phyloP scores from a whole-genome alignment of 371 early-diverging fungal species.

The Apophysomyces variabilis region DNA sequence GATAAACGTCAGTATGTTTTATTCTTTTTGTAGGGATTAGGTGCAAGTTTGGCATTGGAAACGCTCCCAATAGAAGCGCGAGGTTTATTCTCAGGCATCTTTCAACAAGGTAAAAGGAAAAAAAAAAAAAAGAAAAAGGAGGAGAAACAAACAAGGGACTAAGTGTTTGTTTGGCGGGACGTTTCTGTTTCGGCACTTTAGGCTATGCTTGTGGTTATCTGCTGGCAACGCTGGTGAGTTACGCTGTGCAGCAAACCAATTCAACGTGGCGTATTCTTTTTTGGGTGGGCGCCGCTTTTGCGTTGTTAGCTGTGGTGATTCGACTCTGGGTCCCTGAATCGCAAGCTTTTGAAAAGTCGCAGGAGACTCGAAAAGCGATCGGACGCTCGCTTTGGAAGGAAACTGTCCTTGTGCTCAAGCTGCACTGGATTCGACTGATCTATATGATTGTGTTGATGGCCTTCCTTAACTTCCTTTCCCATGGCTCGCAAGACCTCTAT shows the following conservation, averaged over 20 bases:
- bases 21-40: constrained; percentile 54
- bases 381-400: constrained; percentile 44
- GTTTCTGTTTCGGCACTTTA: constrained; percentile 1
- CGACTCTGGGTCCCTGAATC: constrained; percentile 72
- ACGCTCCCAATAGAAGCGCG: constrained; percentile 65
- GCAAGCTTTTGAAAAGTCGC: constrained; percentile 53
- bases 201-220: constrained; percentile 72
- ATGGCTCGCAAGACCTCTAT: constrained; percentile 75
- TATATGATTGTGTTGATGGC: constrained; percentile 67
- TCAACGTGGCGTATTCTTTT: constrained; percentile 74
- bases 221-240: constrained; percentile 65
- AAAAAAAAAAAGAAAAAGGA: background rate
- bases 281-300: constrained; percentile 71
- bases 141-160: background rate
- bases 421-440: constrained; percentile 62
- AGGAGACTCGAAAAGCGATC: constrained; percentile 38
- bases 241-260: constrained; percentile 45
- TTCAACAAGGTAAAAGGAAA: constrained; percentile 57
- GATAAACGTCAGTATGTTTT: background rate
- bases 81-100: constrained; percentile 76
- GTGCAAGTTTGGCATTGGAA: constrained; percentile 74
- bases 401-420: constrained; percentile 49
- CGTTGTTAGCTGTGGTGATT: constrained; percentile 60
- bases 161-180: background rate
- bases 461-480: constrained; percentile 69